Evolutionary conservation across 108 stramenopile genomes (phyloP).

Genomic region (Seminavis robusta): DNA sequence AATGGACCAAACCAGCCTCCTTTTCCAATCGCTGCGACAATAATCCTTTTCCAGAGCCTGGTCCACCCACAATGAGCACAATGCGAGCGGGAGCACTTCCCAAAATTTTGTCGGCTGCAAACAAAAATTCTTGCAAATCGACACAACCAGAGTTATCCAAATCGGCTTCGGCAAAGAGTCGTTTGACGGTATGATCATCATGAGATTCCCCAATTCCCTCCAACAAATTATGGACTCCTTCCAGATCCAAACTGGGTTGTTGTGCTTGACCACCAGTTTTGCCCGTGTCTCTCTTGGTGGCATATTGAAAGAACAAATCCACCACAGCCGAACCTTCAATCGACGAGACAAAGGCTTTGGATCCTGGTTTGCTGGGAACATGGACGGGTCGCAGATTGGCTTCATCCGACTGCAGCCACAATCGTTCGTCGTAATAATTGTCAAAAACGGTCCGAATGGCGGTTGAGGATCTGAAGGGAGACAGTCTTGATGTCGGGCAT

Average conservation of each 20-base stretch:
- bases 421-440: too few relatives aligned
- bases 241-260: conserved; percentile 46
- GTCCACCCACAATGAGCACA: conserved; percentile 93
- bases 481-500: too few relatives aligned
- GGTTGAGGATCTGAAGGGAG: too few relatives aligned
- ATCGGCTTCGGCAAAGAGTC: conserved; percentile 62
- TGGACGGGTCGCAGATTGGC: too few relatives aligned
- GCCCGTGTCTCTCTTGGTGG: conserved; percentile 27
- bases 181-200: conserved; percentile 35
- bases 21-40: conserved; percentile 64
- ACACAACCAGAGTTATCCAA: conserved; percentile 52
- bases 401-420: too few relatives aligned
- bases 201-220: conserved; percentile 59
- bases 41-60: conserved; percentile 95
- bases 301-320: conserved; percentile 67
- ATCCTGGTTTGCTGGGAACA: too few relatives aligned
- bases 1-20: conserved; percentile 90
- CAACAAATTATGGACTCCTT: conserved; percentile 50
- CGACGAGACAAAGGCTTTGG: too few relatives aligned
- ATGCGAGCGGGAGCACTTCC: conserved; percentile 72
- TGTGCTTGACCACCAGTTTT: too few relatives aligned
- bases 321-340: too few relatives aligned
- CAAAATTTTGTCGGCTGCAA: conserved; percentile 45
- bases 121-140: conserved; percentile 59
- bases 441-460: too few relatives aligned